Conservation (phyloP, 306 rosid species). For the Sesbania bispinosa region DNA sequence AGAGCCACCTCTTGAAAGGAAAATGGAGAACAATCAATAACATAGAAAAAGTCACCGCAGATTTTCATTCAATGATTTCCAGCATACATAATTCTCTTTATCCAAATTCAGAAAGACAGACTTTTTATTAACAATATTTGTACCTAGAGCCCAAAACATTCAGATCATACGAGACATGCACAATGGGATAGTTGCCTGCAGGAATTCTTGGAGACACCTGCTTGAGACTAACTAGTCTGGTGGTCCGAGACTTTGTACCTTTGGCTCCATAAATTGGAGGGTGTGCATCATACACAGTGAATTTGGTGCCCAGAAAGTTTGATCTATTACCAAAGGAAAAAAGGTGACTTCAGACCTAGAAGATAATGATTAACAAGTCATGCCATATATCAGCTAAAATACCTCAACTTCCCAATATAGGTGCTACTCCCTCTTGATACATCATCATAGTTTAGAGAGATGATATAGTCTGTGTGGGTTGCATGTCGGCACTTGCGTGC, state of each 20-base stretch:
- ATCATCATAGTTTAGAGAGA: conserved; percentile 63
- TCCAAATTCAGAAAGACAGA: too few species aligned
- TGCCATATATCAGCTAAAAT: conserved; percentile 15
- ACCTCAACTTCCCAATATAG: conserved; percentile 94
- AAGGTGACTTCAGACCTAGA: neutral
- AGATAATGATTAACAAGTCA: conserved; percentile 11
- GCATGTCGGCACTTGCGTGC: conserved; percentile 85
- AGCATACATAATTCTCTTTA: too few species aligned
- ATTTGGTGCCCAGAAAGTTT: conserved; percentile 89
- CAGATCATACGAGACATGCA: conserved; percentile 82
- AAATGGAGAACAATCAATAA: neutral
- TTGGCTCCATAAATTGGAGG: conserved; percentile 66
- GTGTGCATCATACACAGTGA: conserved; percentile 82
- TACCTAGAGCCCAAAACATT: conserved; percentile 92
- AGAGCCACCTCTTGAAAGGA: neutral
- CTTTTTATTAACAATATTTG: neutral
- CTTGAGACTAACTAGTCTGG: conserved; percentile 63
- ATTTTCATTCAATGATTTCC: too few species aligned
- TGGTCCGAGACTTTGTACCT: conserved; percentile 62
- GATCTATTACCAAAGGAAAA: conserved; percentile 49
- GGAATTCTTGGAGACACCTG: conserved; percentile 91
- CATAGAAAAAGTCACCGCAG: neutral
- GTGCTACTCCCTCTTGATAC: conserved; percentile 84
- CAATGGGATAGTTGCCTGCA: conserved; percentile 74
- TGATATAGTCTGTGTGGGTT: conserved; percentile 82